Base-by-base conservation (phyloP, 1,139 yeast species). In the Sugiyamaella japonica region DNA sequence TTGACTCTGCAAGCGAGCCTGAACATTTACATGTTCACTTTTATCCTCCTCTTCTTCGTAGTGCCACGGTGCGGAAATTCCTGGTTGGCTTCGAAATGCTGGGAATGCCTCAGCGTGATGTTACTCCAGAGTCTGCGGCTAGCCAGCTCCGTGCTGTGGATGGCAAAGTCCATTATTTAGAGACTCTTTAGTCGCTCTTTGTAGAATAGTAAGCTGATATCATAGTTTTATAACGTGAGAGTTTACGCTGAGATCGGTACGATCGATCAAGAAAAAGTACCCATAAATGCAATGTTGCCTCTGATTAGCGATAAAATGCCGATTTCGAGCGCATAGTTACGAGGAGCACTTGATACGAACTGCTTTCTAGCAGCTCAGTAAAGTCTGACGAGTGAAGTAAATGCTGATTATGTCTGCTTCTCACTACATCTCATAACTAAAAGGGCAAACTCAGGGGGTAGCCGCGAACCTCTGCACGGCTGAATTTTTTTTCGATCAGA, bases 11-110 rank as follows among this genome's bases (percentile, higher is more conserved):
- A 4, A 59, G 61, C 20, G 56, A 55, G n/a, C 67, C 73, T 36
- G 79, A 85, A 56, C 87, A 88, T 82, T 82, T 86, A 70, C 89
- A 85, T 63, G 81, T 85, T 77, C 90, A 86, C 70, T 86, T 86
- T 69, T 86, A 85, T 68, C 93, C 93, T 38, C 93, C 93, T 12
- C 75, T 86, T 62, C 75, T 86, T 63, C 76, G 93, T 60, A 81
- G 87, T 12, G 90, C 91, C 16, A 82, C 89, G 0, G 89, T 86
- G 10, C 80, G 83, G 68, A 86, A 86, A 71, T 86, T 86, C 71
- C 76, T 85, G 66, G 91, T 85, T 41, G 93, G 91, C 1, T 85
- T 85, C 65, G 91, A 86, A 70, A 76, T 86, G 83, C 76, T 86
- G 60, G 91, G 90, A 16, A 89, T 85, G 76, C 82, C 90, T 23